A percentile compares a stretch with the other conserved stretches of the same genome.
Conservation (phyloP, 75 land plant species). For the Pseudotsuga menziesii region DNA sequence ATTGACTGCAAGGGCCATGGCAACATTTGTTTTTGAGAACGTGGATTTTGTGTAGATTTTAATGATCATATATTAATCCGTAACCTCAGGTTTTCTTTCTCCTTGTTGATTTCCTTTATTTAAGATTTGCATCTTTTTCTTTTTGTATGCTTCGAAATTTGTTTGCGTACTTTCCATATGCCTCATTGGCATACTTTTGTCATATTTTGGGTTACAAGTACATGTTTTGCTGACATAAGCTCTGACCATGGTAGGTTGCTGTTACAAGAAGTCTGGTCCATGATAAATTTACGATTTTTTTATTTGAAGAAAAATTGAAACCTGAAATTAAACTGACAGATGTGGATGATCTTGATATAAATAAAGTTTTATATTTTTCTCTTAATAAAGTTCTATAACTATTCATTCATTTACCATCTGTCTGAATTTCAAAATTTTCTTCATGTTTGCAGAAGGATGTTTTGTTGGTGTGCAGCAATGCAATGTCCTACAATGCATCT, state of each 20-base stretch:
- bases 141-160: background rate
- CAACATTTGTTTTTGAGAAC: background rate
- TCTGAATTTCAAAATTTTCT: background rate
- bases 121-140: background rate
- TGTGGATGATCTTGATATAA: background rate
- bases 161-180: background rate
- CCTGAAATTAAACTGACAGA: background rate
- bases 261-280: background rate
- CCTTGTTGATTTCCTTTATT: slow-evolving; percentile 1
- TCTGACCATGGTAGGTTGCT: background rate
- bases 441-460: slow-evolving; percentile 73
- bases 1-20: background rate
- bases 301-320: background rate
- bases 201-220: background rate
- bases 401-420: background rate
- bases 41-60: background rate
- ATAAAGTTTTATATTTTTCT: background rate
- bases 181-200: background rate
- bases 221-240: background rate
- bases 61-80: background rate
- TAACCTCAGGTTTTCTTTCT: background rate
- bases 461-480: slow-evolving; percentile 79
- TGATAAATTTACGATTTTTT: background rate
- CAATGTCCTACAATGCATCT: slow-evolving; percentile 91
- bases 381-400: background rate